phyloP scores from a whole-genome alignment of 2,329 filamentous ascomycete species.

The Cladosporium sp. region DNA sequence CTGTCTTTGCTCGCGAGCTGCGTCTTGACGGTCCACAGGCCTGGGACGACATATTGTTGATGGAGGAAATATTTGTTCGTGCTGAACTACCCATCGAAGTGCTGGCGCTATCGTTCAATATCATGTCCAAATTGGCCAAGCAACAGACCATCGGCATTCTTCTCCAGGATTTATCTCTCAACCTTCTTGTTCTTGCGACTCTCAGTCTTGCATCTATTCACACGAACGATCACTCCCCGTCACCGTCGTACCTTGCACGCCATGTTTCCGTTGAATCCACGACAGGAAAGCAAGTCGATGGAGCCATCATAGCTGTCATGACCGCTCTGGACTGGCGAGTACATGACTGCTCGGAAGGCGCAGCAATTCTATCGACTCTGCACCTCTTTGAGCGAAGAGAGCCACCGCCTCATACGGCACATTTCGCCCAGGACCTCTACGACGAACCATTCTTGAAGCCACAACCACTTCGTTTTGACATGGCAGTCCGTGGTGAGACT shows the following conservation, averaged over 20 bases:
- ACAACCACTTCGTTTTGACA: slow-evolving; percentile 3
- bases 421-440: background rate
- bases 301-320: slow-evolving; percentile 26
- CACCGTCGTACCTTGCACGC: slow-evolving; percentile 27
- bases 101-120: slow-evolving; percentile 34
- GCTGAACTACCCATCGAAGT: slow-evolving; percentile 32
- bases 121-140: slow-evolving; percentile 26
- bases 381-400: slow-evolving; percentile 12
- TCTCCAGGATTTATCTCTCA: slow-evolving; percentile 20
- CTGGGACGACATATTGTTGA: slow-evolving; percentile 21
- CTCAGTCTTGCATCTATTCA: slow-evolving; percentile 32
- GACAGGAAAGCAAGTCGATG: slow-evolving; percentile 24
- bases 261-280: slow-evolving; percentile 26
- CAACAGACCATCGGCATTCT: slow-evolving; percentile 16
- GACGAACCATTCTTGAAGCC: slow-evolving; percentile 12
- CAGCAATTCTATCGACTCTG: slow-evolving; percentile 20
- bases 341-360: slow-evolving; percentile 23
- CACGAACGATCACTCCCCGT: slow-evolving; percentile 30
- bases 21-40: slow-evolving; percentile 15
- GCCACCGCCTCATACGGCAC: background rate
- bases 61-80: slow-evolving; percentile 29
- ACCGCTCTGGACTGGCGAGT: slow-evolving; percentile 31
- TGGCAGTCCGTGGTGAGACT: background rate
- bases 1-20: slow-evolving; percentile 25
- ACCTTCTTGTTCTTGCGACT: slow-evolving; percentile 29